These are phyloP conservation scores for Calonectria pseudoturangicola DNA, from an alignment of 2,329 filamentous ascomycete species.

Conservation along the genomic window DNA sequence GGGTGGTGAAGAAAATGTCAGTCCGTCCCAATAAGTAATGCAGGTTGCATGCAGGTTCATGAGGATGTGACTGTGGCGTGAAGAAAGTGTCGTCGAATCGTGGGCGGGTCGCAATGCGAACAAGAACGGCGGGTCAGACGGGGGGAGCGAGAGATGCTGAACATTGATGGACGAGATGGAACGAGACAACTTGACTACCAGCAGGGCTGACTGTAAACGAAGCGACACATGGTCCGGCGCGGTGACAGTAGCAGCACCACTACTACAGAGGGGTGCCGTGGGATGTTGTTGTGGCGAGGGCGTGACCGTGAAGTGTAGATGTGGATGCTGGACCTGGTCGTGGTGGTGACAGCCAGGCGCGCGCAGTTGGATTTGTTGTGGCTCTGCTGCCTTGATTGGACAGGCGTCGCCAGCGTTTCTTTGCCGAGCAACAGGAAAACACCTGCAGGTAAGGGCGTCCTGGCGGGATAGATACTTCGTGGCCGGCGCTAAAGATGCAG, in stretches of 20 bases:
- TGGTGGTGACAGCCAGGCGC: constrained; percentile 52
- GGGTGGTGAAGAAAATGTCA: constrained; percentile 25
- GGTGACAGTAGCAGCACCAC: constrained; percentile 44
- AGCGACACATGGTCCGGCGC: constrained; percentile 52
- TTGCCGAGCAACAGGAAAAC: constrained; percentile 53
- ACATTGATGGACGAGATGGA: constrained; percentile 40
- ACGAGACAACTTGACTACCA: constrained; percentile 50
- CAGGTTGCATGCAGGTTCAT: constrained; percentile 22
- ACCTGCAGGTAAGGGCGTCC: constrained; percentile 25
- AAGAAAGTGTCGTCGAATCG: constrained; percentile 42
- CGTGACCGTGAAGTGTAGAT: constrained; percentile 43
- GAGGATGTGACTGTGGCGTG: constrained; percentile 26
- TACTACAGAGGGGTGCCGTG: constrained; percentile 25
- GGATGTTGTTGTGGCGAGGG: constrained; percentile 34
- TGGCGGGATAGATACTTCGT: constrained; percentile 23
- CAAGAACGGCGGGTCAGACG: constrained; percentile 49
- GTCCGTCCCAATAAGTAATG: constrained; percentile 4
- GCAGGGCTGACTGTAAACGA: constrained; percentile 46
- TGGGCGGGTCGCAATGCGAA: constrained; percentile 51
- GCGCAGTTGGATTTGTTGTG: constrained; percentile 47
- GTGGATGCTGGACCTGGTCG: constrained; percentile 34
- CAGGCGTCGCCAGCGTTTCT: constrained; percentile 35
- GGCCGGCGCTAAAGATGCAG: constrained; percentile 32
- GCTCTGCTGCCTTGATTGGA: constrained; percentile 47
- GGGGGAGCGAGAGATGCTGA: constrained; percentile 42